Evolutionary conservation across 1,284 basidiomycete species (phyloP).

Genomic region (Boletellus deceptivus): DNA sequence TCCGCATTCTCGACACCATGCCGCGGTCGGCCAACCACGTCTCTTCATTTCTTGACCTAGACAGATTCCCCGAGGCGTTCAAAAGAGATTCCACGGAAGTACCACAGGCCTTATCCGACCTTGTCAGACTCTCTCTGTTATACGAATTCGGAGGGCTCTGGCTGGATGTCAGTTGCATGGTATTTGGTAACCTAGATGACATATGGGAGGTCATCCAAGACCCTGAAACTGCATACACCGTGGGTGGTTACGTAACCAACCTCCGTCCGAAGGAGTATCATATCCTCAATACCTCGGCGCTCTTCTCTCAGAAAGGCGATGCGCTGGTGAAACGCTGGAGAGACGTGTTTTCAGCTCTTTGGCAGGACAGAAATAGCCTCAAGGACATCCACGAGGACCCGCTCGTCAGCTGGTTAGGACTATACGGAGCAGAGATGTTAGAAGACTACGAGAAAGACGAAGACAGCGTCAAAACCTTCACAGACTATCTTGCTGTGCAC

Average conservation of each 20-base stretch:
- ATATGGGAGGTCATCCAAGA: constrained; percentile 7
- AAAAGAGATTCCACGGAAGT: background rate
- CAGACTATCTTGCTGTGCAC: constrained; percentile 6
- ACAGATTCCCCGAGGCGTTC: constrained; percentile 5
- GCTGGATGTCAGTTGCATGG: constrained; percentile 11
- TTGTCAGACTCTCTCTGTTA: constrained; percentile 6
- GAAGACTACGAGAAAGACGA: constrained; percentile 1
- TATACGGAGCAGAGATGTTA: background rate
- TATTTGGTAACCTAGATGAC: constrained; percentile 8
- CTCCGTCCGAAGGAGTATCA: constrained; percentile 10
- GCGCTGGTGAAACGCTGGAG: constrained; percentile 7
- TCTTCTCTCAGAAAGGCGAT: constrained; percentile 9
- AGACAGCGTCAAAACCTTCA: constrained; percentile 1
- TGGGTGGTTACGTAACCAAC: constrained; percentile 9
- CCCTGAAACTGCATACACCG: constrained; percentile 2
- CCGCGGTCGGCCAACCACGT: constrained; percentile 5
- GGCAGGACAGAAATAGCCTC: background rate
- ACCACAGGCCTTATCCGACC: constrained; percentile 5
- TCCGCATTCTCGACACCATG: constrained; percentile 5
- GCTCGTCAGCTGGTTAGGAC: constrained; percentile 7
- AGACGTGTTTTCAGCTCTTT: constrained; percentile 6
- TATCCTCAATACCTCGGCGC: constrained; percentile 5
- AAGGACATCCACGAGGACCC: constrained; percentile 2
- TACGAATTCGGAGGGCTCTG: constrained; percentile 10
- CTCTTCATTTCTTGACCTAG: constrained; percentile 1